A percentile compares a stretch with the other conserved stretches of the same genome.
phyloP scores from a whole-genome alignment of 306 rosid genomes.

The Fragaria vesca region DNA sequence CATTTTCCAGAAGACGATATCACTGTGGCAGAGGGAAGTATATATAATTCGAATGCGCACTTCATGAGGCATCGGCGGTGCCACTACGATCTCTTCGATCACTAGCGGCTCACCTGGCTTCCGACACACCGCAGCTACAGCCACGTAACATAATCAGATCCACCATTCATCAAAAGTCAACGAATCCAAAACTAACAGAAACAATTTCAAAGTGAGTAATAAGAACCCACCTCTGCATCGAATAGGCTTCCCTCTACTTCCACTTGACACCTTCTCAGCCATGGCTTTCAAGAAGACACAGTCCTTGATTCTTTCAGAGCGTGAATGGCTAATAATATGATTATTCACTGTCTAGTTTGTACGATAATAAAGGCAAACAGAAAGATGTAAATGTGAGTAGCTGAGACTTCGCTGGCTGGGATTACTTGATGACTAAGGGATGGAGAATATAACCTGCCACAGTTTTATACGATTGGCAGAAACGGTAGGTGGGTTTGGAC shows the following conservation, averaged over 20 bases:
- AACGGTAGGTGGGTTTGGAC: background rate
- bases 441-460: background rate
- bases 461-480: background rate
- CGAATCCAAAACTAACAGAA: background rate
- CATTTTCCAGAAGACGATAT: slow-evolving; percentile 72
- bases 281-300: slow-evolving; percentile 21
- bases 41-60: slow-evolving; percentile 66
- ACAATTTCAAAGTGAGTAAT: background rate
- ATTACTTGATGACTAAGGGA: background rate
- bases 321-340: background rate
- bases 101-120: slow-evolving; percentile 58
- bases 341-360: background rate
- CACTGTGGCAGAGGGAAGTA: slow-evolving; percentile 75
- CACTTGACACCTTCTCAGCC: slow-evolving; percentile 35
- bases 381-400: background rate
- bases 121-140: slow-evolving; percentile 66
- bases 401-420: background rate
- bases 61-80: slow-evolving; percentile 77
- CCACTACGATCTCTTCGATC: slow-evolving; percentile 71
- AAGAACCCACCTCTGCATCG: slow-evolving; percentile 72
- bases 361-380: background rate
- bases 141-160: background rate
- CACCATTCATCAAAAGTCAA: background rate
- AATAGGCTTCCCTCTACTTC: slow-evolving; percentile 49
- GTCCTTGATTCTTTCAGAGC: background rate